Percentiles rank a stretch among this genome's conserved stretches.
Conservation (phyloP, 495 filamentous ascomycete genomes). For the Penicillium maclennaniae region DNA sequence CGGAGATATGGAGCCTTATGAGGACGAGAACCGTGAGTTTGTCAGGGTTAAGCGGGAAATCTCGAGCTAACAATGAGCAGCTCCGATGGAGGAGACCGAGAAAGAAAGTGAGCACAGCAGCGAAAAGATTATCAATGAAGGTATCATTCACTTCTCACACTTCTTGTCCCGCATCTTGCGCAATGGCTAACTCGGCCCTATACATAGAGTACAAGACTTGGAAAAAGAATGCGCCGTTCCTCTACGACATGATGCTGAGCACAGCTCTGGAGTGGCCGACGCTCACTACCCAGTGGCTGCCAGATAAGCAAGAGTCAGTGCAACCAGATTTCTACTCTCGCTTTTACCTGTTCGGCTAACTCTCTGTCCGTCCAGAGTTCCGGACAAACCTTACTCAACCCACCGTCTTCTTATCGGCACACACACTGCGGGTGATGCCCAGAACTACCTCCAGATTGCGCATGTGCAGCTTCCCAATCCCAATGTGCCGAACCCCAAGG, state of each 20-base stretch:
- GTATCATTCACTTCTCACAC: slow-evolving; percentile 34
- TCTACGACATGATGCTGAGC: slow-evolving; percentile 95
- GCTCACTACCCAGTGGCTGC: slow-evolving; percentile 95
- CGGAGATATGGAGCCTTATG: slow-evolving; percentile 38
- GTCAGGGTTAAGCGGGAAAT: slow-evolving; percentile 7
- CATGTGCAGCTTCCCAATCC: slow-evolving; percentile 85
- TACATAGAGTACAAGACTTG: slow-evolving; percentile 93
- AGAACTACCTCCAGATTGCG: slow-evolving; percentile 93
- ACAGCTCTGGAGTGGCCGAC: slow-evolving; percentile 98
- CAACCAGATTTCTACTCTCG: background rate
- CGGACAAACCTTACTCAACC: slow-evolving; percentile 80
- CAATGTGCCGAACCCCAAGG: slow-evolving; percentile 64
- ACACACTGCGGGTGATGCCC: slow-evolving; percentile 81
- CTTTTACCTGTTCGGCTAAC: background rate
- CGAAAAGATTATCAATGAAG: slow-evolving; percentile 91
- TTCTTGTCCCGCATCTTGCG: background rate
- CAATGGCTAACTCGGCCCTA: background rate
- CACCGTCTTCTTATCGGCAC: slow-evolving; percentile 93
- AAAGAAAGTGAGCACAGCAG: slow-evolving; percentile 70
- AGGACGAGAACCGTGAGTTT: slow-evolving; percentile 31
- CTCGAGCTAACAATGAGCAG: slow-evolving; percentile 19
- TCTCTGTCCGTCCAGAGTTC: slow-evolving; percentile 44
- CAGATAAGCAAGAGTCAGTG: slow-evolving; percentile 80
- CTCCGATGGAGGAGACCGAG: slow-evolving; percentile 48
- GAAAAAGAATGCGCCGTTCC: slow-evolving; percentile 99